Conservation (phyloP, 495 filamentous ascomycete genomes). For the Annulohypoxylon bovei region DNA sequence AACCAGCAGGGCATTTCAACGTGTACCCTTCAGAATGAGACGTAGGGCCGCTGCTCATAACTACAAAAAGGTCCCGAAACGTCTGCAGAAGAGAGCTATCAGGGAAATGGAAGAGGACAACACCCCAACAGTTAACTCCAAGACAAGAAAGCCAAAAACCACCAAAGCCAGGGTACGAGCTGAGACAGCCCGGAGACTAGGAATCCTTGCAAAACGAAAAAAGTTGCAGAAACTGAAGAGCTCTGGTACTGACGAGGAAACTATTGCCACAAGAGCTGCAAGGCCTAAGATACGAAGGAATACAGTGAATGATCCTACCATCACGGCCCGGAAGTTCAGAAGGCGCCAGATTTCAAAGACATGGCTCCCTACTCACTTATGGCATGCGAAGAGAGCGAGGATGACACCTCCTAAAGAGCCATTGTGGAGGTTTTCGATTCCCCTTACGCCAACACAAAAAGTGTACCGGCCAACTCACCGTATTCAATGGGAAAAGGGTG, state of each 20-base stretch:
- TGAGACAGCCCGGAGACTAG: constrained; percentile 80
- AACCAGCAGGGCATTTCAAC: constrained; percentile 84
- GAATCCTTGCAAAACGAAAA: constrained; percentile 69
- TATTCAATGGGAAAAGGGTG: constrained; percentile 67
- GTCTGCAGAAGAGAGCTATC: constrained; percentile 73
- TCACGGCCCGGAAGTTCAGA: constrained; percentile 74
- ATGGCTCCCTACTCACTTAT: constrained; percentile 95
- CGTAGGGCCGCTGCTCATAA: constrained; percentile 94
- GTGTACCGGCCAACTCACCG: constrained; percentile 88
- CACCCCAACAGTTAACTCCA: constrained; percentile 81
- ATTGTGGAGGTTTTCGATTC: constrained; percentile 89
- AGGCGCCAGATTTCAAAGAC: constrained; percentile 90
- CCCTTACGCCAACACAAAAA: constrained; percentile 86
- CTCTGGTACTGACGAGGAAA: constrained; percentile 39
- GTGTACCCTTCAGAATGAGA: constrained; percentile 83
- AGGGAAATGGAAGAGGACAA: constrained; percentile 93
- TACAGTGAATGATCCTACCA: constrained; percentile 71
- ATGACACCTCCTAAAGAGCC: constrained; percentile 83
- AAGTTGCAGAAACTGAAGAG: constrained; percentile 62
- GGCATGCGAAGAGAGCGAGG: constrained; percentile 88
- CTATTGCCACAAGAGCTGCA: constrained; percentile 54
- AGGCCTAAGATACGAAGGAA: constrained; percentile 77
- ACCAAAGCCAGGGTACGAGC: constrained; percentile 76
- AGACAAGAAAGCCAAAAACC: constrained; percentile 74
- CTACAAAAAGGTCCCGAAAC: constrained; percentile 86